Evolutionary conservation across 352 stramenopile genomes (phyloP).

Genomic region (Pythium rhizo-oryzae): DNA sequence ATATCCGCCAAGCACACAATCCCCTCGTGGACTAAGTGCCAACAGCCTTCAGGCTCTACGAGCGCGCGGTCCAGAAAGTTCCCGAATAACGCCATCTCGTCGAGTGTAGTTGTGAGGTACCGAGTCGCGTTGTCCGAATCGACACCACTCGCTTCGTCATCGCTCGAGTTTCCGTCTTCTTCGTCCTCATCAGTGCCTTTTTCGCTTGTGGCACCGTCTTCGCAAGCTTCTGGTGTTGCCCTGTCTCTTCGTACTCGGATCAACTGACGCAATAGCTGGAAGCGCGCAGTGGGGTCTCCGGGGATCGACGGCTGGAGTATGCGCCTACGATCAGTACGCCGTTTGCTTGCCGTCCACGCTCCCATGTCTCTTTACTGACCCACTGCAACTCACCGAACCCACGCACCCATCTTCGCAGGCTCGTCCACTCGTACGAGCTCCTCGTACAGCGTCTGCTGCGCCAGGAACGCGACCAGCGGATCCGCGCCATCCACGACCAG

Average conservation of each 20-base stretch:
- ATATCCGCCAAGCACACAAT: conserved; percentile 11
- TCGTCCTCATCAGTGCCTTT: background rate
- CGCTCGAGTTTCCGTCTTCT: background rate
- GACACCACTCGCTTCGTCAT: background rate
- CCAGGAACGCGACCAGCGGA: conserved; percentile 45
- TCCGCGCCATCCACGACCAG: conserved; percentile 37
- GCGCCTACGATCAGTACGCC: background rate
- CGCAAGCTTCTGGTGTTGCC: background rate
- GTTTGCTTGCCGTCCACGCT: background rate
- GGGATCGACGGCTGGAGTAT: background rate
- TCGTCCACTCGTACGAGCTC: background rate
- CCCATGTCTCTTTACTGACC: too few relatives aligned
- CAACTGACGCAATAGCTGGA: conserved; percentile 55
- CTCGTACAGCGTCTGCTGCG: conserved; percentile 38
- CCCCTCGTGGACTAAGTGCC: conserved; percentile 2
- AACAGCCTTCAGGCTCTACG: background rate
- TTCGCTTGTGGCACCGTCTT: background rate
- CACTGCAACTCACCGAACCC: conserved; percentile 2
- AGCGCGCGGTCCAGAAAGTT: background rate
- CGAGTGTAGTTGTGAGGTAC: background rate
- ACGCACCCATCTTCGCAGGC: background rate
- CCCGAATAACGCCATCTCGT: background rate
- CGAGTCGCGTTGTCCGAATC: background rate
- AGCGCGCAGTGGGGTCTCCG: conserved; percentile 19
- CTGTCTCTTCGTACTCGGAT: conserved; percentile 18